A percentile compares a stretch with the other conserved stretches of the same genome.
Conservation (phyloP, 169 alveolate species). For the Babesia bigemina region DNA sequence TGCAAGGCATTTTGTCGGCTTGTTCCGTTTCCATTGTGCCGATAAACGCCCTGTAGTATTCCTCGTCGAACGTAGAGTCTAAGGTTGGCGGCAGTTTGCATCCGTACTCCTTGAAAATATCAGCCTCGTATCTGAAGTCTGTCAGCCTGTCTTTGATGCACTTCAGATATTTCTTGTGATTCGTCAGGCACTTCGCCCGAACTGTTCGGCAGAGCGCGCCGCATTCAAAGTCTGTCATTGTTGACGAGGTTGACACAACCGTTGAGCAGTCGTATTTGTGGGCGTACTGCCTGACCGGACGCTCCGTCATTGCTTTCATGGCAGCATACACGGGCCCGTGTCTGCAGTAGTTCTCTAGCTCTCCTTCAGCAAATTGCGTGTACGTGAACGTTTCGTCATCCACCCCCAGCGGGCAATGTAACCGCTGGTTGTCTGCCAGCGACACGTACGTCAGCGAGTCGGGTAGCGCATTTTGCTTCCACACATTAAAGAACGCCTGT, state of each 20-base stretch:
- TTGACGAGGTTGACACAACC: neutral
- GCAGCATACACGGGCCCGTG: conserved; percentile 39
- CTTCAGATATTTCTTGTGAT: conserved; percentile 16
- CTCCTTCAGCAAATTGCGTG: neutral
- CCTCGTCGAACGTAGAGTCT: conserved; percentile 11
- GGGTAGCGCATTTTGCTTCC: conserved; percentile 10
- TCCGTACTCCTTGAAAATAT: conserved; percentile 11
- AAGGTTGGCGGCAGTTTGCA: conserved; percentile 40
- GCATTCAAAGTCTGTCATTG: conserved; percentile 5
- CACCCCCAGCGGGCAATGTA: conserved; percentile 55
- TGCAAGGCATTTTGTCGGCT: conserved; percentile 15
- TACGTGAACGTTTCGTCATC: conserved; percentile 5
- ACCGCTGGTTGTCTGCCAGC: conserved; percentile 31
- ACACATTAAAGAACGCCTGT: neutral
- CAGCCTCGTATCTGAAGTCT: conserved; percentile 1
- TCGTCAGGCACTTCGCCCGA: conserved; percentile 1
- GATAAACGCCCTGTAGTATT: conserved; percentile 26
- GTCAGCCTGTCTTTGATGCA: conserved; percentile 31
- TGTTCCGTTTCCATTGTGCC: conserved; percentile 26
- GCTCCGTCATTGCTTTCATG: neutral
- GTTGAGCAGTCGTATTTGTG: conserved; percentile 35
- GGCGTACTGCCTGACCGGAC: conserved; percentile 7
- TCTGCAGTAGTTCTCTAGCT: conserved; percentile 34
- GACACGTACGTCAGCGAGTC: conserved; percentile 40
- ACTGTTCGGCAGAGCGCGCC: neutral